Percentiles rank a stretch among this genome's conserved stretches.
Evolutionary conservation across 495 filamentous ascomycete genomes (phyloP).

Genomic region (Neurospora cerealis): DNA sequence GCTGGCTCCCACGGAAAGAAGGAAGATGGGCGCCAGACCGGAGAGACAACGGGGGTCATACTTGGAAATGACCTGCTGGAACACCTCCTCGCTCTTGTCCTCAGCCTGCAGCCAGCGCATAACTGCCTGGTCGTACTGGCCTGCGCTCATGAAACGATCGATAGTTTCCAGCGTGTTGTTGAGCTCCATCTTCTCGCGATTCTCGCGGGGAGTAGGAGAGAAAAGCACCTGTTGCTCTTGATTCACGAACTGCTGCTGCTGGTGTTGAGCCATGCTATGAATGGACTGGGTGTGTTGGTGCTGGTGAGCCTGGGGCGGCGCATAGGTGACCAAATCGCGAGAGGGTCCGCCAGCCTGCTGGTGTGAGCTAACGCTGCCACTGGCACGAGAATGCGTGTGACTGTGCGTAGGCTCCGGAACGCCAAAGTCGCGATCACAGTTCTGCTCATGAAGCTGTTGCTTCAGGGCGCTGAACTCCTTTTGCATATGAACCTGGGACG

Average conservation of each 20-base stretch:
- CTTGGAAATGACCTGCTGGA: slow-evolving; percentile 68
- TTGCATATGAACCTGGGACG: slow-evolving; percentile 40
- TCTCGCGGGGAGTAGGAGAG: slow-evolving; percentile 25
- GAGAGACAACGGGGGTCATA: slow-evolving; percentile 62
- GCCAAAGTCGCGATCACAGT: slow-evolving; percentile 3
- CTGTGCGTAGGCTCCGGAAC: slow-evolving; percentile 2
- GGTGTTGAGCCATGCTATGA: slow-evolving; percentile 24
- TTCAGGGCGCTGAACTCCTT: slow-evolving; percentile 14
- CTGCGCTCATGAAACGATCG: slow-evolving; percentile 50
- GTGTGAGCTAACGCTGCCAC: slow-evolving; percentile 14
- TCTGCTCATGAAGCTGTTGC: slow-evolving; percentile 14
- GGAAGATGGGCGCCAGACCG: slow-evolving; percentile 63
- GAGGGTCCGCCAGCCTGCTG: slow-evolving; percentile 4
- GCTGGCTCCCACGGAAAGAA: slow-evolving; percentile 74
- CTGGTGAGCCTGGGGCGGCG: neutral
- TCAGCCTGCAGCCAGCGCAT: slow-evolving; percentile 77
- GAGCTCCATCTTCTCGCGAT: slow-evolving; percentile 44
- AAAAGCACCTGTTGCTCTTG: slow-evolving; percentile 25
- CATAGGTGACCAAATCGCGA: slow-evolving; percentile 18
- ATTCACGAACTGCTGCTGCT: slow-evolving; percentile 19
- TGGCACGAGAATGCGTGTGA: slow-evolving; percentile 8
- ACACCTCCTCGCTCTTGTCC: slow-evolving; percentile 63
- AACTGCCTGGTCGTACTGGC: slow-evolving; percentile 58
- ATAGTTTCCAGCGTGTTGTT: slow-evolving; percentile 58
- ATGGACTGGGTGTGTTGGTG: slow-evolving; percentile 10